phyloP scores from a whole-genome alignment of 2,329 filamentous ascomycete genomes.

The Ophiostoma ulmi region DNA sequence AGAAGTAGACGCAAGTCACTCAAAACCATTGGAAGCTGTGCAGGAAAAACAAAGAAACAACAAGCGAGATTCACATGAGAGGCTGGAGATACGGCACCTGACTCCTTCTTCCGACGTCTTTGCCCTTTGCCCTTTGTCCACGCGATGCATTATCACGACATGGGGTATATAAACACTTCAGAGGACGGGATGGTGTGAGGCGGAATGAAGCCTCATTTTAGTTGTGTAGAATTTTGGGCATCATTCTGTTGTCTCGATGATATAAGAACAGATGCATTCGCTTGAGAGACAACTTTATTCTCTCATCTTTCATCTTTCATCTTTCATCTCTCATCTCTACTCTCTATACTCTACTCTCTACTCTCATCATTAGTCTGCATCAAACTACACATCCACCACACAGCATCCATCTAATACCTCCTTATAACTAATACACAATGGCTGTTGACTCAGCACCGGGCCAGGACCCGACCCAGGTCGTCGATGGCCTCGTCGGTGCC shows the following conservation, averaged over 20 bases:
- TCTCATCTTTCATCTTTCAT: background rate
- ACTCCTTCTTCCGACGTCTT: background rate
- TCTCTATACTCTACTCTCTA: background rate
- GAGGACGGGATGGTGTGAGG: background rate
- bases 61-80: background rate
- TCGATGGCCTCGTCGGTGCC: constrained; percentile 35
- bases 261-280: background rate
- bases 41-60: background rate
- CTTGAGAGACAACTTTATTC: background rate
- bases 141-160: background rate
- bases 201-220: background rate
- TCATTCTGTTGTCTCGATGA: background rate
- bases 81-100: background rate
- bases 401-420: background rate
- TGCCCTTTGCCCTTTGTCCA: background rate
- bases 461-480: constrained; percentile 25
- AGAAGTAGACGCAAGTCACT: constrained; percentile 4
- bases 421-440: constrained; percentile 15
- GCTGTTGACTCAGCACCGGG: constrained; percentile 15
- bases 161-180: background rate
- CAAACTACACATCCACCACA: background rate
- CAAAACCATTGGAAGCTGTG: background rate
- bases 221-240: background rate
- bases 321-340: background rate
- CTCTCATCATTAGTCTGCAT: background rate